Percentiles rank a stretch among this genome's conserved stretches.
Evolutionary conservation across 176 grass and related monocot genomes (phyloP).

Genomic region (Neostapfia colusana): DNA sequence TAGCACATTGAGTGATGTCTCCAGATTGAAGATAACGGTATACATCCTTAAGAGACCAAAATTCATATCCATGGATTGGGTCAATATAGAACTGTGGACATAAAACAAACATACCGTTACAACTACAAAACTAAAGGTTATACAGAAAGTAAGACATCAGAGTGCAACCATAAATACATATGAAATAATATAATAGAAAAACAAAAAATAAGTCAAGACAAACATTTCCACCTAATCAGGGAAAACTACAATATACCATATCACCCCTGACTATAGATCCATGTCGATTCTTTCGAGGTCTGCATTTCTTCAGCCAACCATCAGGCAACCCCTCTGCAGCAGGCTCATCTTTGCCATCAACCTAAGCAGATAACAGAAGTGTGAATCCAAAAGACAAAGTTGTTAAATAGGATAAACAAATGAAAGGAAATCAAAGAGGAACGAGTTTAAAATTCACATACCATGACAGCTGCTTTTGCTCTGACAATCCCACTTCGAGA

Average conservation of each 20-base stretch:
- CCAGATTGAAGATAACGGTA: conserved; percentile 53
- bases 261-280: conserved; percentile 46
- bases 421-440: neutral
- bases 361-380: conserved; percentile 28
- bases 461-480: conserved; percentile 4
- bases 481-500: conserved; percentile 1
- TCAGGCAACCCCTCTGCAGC: conserved; percentile 45
- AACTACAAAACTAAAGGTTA: conserved; percentile 13
- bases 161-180: conserved; percentile 14
- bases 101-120: conserved; percentile 28
- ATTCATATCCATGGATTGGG: conserved; percentile 61
- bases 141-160: conserved; percentile 29
- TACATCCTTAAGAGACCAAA: conserved; percentile 57
- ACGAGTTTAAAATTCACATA: conserved; percentile 14
- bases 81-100: conserved; percentile 72
- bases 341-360: conserved; percentile 32
- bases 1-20: conserved; percentile 39
- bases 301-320: conserved; percentile 62
- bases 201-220: neutral
- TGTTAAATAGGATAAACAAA: neutral
- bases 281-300: conserved; percentile 40
- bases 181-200: neutral
- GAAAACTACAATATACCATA: conserved; percentile 34
- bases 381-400: conserved; percentile 21
- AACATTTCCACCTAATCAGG: conserved; percentile 2